Evolutionary conservation across 768 basidiomycete genomes (phyloP), one percentile per base, ranked within the genome.

Genomic region (Clavulina sp.): DNA sequence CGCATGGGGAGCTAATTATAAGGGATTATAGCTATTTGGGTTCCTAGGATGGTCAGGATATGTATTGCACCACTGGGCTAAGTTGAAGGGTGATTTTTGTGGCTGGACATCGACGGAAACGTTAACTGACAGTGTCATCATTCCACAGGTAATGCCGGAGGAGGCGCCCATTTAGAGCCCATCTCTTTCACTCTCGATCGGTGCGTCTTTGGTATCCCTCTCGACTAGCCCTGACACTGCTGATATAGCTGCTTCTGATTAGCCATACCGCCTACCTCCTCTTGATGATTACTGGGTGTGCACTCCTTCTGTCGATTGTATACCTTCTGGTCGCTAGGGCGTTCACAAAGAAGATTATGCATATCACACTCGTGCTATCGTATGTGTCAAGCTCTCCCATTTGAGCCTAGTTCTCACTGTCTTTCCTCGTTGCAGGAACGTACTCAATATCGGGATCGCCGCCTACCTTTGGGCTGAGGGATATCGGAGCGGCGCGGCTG

Each of bases 221-320:
- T 40, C 50, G 23, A 41, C 41, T 47, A n/a, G n/a, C n/a, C n/a
- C n/a, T n/a, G n/a, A n/a, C n/a, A n/a, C n/a, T n/a, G n/a, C n/a
- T n/a, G n/a, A n/a, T n/a, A n/a, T 18, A 31, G n/a, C 51, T 21
- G 55, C 18, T n/a, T 18, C 18, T 26, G 24, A 53, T 7, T 48
- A 82, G 82, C 62, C 78, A 78, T 58, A 80, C 84, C 0, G 77
- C 78, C 2, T 84, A 80, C 59, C 74, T 88, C n/a, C 67, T 87
- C 5, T 71, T 87, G 28, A 67, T 88, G 38, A 76, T 84, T 38
- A 76, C 80, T 2, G 84, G 72, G 4, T 73, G 76, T 18, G 82
- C 75, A 1, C 63, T 87, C 6, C 55, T 83, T 7, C 67, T 88
- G 13, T 82, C 85, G 4, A 65, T 71, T 2, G 38, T 72, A 5